Percentiles rank a stretch among this genome's conserved stretches.
Conservation (phyloP, 2,329 filamentous ascomycete genomes). For the Huntiella moniliformis region DNA sequence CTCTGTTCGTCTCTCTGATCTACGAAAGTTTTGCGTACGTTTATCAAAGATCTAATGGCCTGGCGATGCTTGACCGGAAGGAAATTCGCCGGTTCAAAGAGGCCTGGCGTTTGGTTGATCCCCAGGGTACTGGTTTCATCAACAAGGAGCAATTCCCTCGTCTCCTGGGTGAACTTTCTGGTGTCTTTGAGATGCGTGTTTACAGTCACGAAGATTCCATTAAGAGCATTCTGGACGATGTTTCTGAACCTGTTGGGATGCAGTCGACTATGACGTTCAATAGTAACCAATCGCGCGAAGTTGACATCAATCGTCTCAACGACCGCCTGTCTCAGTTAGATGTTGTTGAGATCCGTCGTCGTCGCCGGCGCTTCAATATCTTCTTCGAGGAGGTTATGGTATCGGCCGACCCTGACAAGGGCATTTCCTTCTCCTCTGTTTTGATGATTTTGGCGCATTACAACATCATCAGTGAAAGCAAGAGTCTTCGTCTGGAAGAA, state of each 20-base stretch:
- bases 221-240: slow-evolving; percentile 67
- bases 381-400: slow-evolving; percentile 96
- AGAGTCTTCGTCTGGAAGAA: slow-evolving; percentile 85
- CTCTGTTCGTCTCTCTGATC: slow-evolving; percentile 92
- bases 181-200: slow-evolving; percentile 92
- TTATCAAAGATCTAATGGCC: slow-evolving; percentile 87
- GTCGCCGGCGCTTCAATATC: slow-evolving; percentile 67
- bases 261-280: background rate
- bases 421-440: slow-evolving; percentile 80
- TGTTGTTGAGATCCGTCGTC: slow-evolving; percentile 50
- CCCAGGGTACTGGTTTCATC: slow-evolving; percentile 79
- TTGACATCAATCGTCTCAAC: slow-evolving; percentile 64
- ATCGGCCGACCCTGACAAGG: slow-evolving; percentile 71
- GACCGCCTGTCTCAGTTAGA: slow-evolving; percentile 56
- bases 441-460: slow-evolving; percentile 95
- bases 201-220: slow-evolving; percentile 86
- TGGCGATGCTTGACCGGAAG: slow-evolving; percentile 75
- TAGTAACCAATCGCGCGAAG: slow-evolving; percentile 25
- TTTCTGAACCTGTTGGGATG: slow-evolving; percentile 31
- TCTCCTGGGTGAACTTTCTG: slow-evolving; percentile 77
- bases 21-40: slow-evolving; percentile 99
- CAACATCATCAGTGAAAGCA: slow-evolving; percentile 96
- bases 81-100: slow-evolving; percentile 96
- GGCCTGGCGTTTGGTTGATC: slow-evolving; percentile 91
- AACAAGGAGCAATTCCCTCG: slow-evolving; percentile 76